Evolutionary conservation across 2,329 filamentous ascomycete genomes (phyloP).

Genomic region (Botrytis cinerea): DNA sequence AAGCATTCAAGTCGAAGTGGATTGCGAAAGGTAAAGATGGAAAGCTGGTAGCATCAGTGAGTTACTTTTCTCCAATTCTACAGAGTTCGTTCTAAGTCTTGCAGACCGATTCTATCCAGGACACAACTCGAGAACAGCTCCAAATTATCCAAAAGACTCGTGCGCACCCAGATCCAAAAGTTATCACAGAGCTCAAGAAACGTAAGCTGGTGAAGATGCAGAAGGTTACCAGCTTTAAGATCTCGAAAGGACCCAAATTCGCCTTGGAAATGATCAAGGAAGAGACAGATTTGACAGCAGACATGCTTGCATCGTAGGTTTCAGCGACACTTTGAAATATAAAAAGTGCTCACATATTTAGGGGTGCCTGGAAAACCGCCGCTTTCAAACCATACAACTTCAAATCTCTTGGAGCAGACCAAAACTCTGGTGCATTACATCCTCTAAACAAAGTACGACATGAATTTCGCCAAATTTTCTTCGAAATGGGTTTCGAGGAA

Average conservation of each 20-base stretch:
- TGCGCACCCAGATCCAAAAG: slow-evolving; percentile 71
- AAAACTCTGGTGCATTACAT: slow-evolving; percentile 62
- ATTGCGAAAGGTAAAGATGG: slow-evolving; percentile 63
- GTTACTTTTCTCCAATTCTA: slow-evolving; percentile 32
- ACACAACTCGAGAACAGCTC: slow-evolving; percentile 76
- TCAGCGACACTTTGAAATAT: slow-evolving; percentile 18
- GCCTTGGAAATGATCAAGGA: slow-evolving; percentile 86
- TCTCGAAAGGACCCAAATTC: slow-evolving; percentile 84
- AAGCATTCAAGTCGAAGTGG: slow-evolving; percentile 84
- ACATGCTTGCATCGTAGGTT: slow-evolving; percentile 73
- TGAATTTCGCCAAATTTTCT: slow-evolving; percentile 98
- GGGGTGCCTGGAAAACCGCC: slow-evolving; percentile 87
- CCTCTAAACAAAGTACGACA: slow-evolving; percentile 91
- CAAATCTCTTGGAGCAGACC: slow-evolving; percentile 63
- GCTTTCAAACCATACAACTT: slow-evolving; percentile 86
- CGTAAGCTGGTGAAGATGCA: slow-evolving; percentile 82
- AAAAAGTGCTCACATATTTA: slow-evolving; percentile 37
- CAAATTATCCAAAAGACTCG: slow-evolving; percentile 69
- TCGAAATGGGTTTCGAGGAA: slow-evolving; percentile 97
- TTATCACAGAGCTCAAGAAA: slow-evolving; percentile 82
- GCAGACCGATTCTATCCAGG: slow-evolving; percentile 72
- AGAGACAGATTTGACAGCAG: slow-evolving; percentile 90
- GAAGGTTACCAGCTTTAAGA: slow-evolving; percentile 83
- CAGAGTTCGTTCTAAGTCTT: slow-evolving; percentile 26
- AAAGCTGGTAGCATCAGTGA: slow-evolving; percentile 55